Evolutionary conservation across 1,284 basidiomycete genomes (phyloP), one percentile per base, ranked within the genome.

Genomic region (Pseudomicrostroma phylloplanum): DNA sequence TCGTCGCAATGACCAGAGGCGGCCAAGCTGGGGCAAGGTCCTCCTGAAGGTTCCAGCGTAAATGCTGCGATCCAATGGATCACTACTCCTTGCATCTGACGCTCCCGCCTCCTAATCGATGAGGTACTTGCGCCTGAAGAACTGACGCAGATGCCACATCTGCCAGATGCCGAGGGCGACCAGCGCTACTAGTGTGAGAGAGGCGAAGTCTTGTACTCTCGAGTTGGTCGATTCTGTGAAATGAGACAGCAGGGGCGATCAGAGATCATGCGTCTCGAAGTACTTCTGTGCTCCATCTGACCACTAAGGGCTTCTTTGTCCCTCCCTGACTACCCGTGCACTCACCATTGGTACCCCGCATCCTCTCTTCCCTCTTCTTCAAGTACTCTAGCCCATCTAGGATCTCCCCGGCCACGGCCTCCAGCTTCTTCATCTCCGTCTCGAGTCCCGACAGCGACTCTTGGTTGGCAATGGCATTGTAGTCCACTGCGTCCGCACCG

Each of bases 381-480:
- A 98, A 85, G 81, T 96, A 97, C 39, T 87, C 86, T 83, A 97
- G 84, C 81, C 97, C 93, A 71, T 97, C 92, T 17, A 91, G 86
- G 62, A 98, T 88, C 82, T 97, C 94, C 80, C 91, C 91, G 40
- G 92, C 89, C 6, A 96, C 82, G 0, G 90, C 92, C 80, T 98
- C 94, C 9, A 98, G 84, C 78, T 98, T 98, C 42, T 93, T 86
- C 91, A 98, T 96, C 81, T 98, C 94, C 0, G 92, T 93, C 81
- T 98, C 96, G 46, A 98, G 85, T 0, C 90, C 90, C 1, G 92
- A 96, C 0, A 98, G 84, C 0, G 91, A 93, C 80, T 98, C 94
- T 80, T 96, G 93, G 82, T 96, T 97, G 6, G 96, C 94, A 78
- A 98, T 98, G 21, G 94, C 94, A 76, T 97, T 97, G 85, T 98